phyloP scores from a whole-genome alignment of 73 alveolate genomes.

The Paramecium caudatum region DNA sequence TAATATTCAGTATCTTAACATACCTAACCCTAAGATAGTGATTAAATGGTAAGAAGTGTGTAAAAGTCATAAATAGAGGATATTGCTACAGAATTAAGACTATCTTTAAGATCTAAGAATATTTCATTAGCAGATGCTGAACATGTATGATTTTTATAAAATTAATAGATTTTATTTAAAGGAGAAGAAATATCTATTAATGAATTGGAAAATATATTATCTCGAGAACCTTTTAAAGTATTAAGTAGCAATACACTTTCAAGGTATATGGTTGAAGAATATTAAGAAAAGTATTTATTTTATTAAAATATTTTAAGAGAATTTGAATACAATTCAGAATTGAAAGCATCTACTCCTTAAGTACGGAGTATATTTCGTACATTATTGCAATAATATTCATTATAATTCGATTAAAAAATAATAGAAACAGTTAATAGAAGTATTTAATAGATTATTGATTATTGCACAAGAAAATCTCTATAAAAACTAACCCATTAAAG shows the following conservation, averaged over 20 bases:
- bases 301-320: background rate
- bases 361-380: slow-evolving; percentile 29
- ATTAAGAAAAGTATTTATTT: background rate
- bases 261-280: slow-evolving; percentile 11
- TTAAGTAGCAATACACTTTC: slow-evolving; percentile 12
- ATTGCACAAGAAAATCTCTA: background rate
- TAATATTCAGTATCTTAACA: background rate
- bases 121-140: slow-evolving; percentile 11
- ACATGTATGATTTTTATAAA: background rate
- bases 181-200: background rate
- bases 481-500: background rate
- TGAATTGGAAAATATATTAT: background rate
- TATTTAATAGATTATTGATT: background rate
- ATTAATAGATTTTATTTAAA: background rate
- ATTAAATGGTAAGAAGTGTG: slow-evolving; percentile 20
- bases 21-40: background rate
- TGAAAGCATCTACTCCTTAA: background rate
- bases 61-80: background rate
- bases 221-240: slow-evolving; percentile 32
- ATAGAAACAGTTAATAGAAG: background rate
- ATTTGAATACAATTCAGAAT: slow-evolving; percentile 13
- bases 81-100: background rate
- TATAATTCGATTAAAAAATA: background rate
- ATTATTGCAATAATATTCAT: background rate
- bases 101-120: background rate